Base-by-base conservation (phyloP, 805 yeast genomes). In the Metschnikowia bowlesiae region DNA sequence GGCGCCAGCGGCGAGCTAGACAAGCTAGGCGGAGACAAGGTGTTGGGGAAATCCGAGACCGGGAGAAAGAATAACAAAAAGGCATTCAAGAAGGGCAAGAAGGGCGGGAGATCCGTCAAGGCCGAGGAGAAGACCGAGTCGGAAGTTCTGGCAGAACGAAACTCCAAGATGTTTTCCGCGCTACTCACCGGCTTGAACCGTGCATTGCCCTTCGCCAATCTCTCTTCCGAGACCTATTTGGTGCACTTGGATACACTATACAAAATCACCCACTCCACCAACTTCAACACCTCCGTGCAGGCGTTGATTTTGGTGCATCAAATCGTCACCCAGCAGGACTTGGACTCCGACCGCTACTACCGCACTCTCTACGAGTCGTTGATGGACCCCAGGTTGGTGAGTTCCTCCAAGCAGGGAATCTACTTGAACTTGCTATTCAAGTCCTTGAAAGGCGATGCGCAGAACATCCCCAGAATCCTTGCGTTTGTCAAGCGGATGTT, bases 121-220 rank as follows among this genome's bases (percentile, higher is more conserved):
- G 65, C 62, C 10, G 75, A 67, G 46, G 84, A 73, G 42, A 85
- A 84, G 65, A 73, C 84, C 10, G 87, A 83, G 53, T 71, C 69
- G 39, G 92, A 87, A 58, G 69, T 85, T 1, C 53, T 71, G 22
- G 88, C 89, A 62, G 98, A 94, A 65, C 88, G 85, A 60, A 87
- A 84, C 61, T 79, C 95, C 40, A 88, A 87, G 61, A 70, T 92
- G 59, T 89, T 92, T 60, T 84, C 96, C 30, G 97, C 97, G 13
- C 78, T 94, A 50, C 79, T 94, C 57, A 89, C 99, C 1, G 99
- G 99, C 58, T 80, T 94, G 51, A 94, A 94, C 66, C 87, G 99
- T 70, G 91, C 98, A 0, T 92, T 89, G 76, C 98, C 98, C 49
- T 94, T 88, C 65, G 83, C 96, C 2, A 78, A 82, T 55, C 73